Percentiles rank a stretch among this genome's conserved stretches.
Evolutionary conservation across 2,329 filamentous ascomycete genomes (phyloP).

Genomic region (Clonostachys chloroleuca): DNA sequence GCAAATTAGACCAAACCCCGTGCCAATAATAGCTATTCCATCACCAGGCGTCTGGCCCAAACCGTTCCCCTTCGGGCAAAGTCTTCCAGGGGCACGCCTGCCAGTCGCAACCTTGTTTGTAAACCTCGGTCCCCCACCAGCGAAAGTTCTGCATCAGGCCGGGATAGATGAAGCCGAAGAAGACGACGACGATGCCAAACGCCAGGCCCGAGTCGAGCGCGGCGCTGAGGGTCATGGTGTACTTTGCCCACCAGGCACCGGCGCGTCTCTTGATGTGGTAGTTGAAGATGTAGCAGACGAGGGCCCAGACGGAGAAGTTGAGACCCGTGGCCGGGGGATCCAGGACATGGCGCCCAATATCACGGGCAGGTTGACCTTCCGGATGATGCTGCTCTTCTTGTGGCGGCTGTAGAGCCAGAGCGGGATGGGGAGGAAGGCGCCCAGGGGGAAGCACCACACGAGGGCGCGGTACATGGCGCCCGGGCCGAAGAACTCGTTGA

Average conservation of each 20-base stretch:
- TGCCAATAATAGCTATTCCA: neutral
- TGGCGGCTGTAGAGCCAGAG: slow-evolving; percentile 68
- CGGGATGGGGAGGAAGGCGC: slow-evolving; percentile 68
- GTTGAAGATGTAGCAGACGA: slow-evolving; percentile 85
- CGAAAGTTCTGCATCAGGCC: slow-evolving; percentile 68
- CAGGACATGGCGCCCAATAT: slow-evolving; percentile 79
- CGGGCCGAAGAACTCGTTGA: slow-evolving; percentile 75
- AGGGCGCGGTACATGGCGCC: slow-evolving; percentile 70
- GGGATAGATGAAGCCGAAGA: slow-evolving; percentile 83
- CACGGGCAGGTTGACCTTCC: slow-evolving; percentile 78
- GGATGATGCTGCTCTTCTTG: slow-evolving; percentile 56
- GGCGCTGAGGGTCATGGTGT: slow-evolving; percentile 83
- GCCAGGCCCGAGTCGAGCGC: slow-evolving; percentile 80
- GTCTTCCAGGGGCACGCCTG: slow-evolving; percentile 68
- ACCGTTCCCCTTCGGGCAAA: slow-evolving; percentile 58
- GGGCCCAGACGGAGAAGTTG: slow-evolving; percentile 83
- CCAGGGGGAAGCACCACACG: slow-evolving; percentile 78
- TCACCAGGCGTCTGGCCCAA: slow-evolving; percentile 61
- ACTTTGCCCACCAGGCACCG: slow-evolving; percentile 82
- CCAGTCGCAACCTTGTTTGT: slow-evolving; percentile 84
- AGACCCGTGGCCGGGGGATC: slow-evolving; percentile 83
- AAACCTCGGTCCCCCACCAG: slow-evolving; percentile 89
- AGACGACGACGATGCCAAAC: slow-evolving; percentile 77
- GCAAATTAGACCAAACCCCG: too few relatives aligned
- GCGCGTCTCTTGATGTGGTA: slow-evolving; percentile 66